phyloP scores from a whole-genome alignment of 2,329 filamentous ascomycete species.

The Aspergillus eucalypticola region DNA sequence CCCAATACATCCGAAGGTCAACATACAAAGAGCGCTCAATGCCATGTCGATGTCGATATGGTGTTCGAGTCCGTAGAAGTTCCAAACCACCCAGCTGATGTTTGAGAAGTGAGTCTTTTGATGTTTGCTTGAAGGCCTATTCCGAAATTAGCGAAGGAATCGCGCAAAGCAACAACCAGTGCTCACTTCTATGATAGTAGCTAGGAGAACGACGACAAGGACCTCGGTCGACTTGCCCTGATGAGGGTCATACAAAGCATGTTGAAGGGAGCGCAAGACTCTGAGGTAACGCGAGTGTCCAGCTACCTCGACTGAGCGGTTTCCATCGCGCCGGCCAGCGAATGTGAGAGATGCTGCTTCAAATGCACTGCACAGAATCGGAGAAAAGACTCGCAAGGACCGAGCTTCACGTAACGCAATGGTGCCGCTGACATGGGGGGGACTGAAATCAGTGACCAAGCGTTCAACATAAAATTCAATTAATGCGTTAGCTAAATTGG shows the following conservation, averaged over 20 bases:
- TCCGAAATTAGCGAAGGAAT: neutral
- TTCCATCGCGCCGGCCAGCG: slow-evolving; percentile 22
- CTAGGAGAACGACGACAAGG: slow-evolving; percentile 24
- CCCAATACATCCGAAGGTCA: slow-evolving; percentile 32
- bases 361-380: slow-evolving; percentile 25
- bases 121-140: slow-evolving; percentile 30
- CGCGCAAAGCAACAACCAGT: too few relatives aligned
- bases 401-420: slow-evolving; percentile 27
- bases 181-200: slow-evolving; percentile 29
- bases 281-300: slow-evolving; percentile 25
- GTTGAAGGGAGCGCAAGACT: slow-evolving; percentile 21
- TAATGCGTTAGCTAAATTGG: slow-evolving; percentile 19
- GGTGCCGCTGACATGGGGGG: slow-evolving; percentile 20
- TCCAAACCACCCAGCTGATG: slow-evolving; percentile 30
- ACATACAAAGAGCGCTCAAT: slow-evolving; percentile 29
- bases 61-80: slow-evolving; percentile 23
- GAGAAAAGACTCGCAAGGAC: slow-evolving; percentile 27
- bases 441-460: slow-evolving; percentile 27
- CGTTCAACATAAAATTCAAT: slow-evolving; percentile 28
- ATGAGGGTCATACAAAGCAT: slow-evolving; percentile 19
- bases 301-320: slow-evolving; percentile 20
- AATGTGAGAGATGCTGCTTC: slow-evolving; percentile 28
- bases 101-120: slow-evolving; percentile 25
- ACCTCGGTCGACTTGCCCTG: slow-evolving; percentile 27
- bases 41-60: slow-evolving; percentile 28